phyloP scores from a whole-genome alignment of 2,329 filamentous ascomycete species.

The Colletotrichum navitas region DNA sequence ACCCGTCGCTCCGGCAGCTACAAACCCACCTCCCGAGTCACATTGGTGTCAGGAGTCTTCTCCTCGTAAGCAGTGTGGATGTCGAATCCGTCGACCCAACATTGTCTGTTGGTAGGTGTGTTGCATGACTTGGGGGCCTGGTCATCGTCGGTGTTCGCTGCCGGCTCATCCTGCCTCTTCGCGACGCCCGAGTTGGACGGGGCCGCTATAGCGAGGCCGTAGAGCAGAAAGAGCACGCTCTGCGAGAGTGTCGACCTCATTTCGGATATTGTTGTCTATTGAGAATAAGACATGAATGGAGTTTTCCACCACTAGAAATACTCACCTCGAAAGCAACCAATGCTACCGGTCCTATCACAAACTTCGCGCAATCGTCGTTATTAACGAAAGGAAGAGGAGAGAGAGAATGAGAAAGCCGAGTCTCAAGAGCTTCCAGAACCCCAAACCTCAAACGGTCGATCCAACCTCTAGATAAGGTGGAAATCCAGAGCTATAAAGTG shows the following conservation, averaged over 20 bases:
- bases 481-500: not conserved
- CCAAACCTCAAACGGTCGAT: conserved; percentile 31
- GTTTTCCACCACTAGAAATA: not conserved
- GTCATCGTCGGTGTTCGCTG: not conserved
- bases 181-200: conserved; percentile 12
- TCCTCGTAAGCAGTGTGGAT: conserved; percentile 49
- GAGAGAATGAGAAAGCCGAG: not conserved
- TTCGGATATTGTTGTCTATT: not conserved
- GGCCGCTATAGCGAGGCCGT: conserved; percentile 22
- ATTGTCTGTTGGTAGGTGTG: conserved; percentile 44
- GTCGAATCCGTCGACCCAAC: conserved; percentile 47
- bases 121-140: conserved; percentile 42
- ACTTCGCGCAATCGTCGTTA: conserved; percentile 4
- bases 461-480: conserved; percentile 34
- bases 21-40: conserved; percentile 37
- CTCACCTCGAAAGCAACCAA: conserved; percentile 9
- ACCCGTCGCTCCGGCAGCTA: fast-evolving
- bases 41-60: conserved; percentile 49
- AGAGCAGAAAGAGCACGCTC: conserved; percentile 30
- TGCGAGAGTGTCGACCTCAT: conserved; percentile 37
- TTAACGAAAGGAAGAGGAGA: conserved; percentile 13
- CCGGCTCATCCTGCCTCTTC: conserved; percentile 21
- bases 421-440: conserved; percentile 18
- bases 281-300: too few relatives aligned
- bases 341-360: not conserved